A percentile compares a stretch with the other conserved stretches of the same genome.
Conservation (phyloP, 805 yeast species). For the Metschnikowia arizonensis region DNA sequence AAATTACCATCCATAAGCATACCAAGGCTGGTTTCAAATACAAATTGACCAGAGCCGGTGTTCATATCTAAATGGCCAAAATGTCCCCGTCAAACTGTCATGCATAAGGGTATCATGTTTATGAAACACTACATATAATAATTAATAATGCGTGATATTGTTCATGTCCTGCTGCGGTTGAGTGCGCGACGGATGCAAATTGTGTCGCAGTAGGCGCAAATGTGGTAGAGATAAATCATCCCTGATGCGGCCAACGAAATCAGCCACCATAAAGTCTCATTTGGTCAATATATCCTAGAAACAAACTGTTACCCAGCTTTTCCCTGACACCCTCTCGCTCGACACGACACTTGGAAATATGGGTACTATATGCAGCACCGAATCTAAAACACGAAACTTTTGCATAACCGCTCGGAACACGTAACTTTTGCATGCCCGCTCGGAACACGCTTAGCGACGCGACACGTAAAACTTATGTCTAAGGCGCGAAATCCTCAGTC, state of each 20-base stretch:
- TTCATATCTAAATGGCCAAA: too few species aligned
- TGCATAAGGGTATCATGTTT: not conserved
- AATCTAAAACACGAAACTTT: conserved; percentile 1
- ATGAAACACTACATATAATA: not conserved
- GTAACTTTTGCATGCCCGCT: conserved; percentile 1
- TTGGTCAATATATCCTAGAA: not conserved
- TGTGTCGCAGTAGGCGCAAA: not conserved
- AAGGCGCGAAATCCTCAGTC: not conserved
- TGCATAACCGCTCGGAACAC: conserved; percentile 1
- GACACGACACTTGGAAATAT: not conserved
- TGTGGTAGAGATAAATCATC: too few species aligned
- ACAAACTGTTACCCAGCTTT: not conserved
- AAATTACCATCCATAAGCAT: too few species aligned
- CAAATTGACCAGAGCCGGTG: too few species aligned
- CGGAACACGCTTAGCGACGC: conserved; percentile 5
- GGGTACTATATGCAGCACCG: not conserved
- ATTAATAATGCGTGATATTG: not conserved
- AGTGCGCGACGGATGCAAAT: not conserved
- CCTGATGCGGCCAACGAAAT: too few species aligned
- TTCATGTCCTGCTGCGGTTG: not conserved
- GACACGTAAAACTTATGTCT: not conserved
- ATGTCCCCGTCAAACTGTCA: too few species aligned
- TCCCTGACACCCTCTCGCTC: not conserved
- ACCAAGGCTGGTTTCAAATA: too few species aligned
- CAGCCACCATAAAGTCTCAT: too few species aligned